Conservation (phyloP, 202 grass and related monocot species). For the Zoysia matrella region DNA sequence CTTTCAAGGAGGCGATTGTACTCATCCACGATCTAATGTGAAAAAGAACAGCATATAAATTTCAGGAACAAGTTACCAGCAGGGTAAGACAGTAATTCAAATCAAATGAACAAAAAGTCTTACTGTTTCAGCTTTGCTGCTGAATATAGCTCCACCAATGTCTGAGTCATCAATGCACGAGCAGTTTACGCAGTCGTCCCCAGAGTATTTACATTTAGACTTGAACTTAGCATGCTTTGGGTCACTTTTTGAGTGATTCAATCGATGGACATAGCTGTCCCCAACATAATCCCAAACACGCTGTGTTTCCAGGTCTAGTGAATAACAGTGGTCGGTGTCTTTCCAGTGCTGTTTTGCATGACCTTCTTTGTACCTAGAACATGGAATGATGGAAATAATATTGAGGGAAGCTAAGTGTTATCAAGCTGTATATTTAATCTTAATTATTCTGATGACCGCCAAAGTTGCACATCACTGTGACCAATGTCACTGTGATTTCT, state of each 20-base stretch:
- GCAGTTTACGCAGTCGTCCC: too few relatives aligned
- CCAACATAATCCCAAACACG: slow-evolving; percentile 97
- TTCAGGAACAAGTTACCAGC: slow-evolving; percentile 33
- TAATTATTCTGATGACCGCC: too few relatives aligned
- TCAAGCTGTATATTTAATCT: neutral
- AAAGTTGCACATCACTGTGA: too few relatives aligned
- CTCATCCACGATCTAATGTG: slow-evolving; percentile 86
- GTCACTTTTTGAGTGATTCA: too few relatives aligned
- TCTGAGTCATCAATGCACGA: too few relatives aligned
- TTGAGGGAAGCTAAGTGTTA: neutral
- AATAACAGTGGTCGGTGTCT: slow-evolving; percentile 93
- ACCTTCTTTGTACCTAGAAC: slow-evolving; percentile 87
- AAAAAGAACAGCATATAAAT: slow-evolving; percentile 26
- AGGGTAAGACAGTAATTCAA: slow-evolving; percentile 25
- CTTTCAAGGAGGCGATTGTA: too few relatives aligned
- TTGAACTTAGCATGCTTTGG: too few relatives aligned
- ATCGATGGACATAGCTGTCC: slow-evolving; percentile 29
- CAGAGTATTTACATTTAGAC: too few relatives aligned
- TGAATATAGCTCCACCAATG: too few relatives aligned
- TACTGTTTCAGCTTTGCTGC: slow-evolving; percentile 52
- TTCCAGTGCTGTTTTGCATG: slow-evolving; percentile 96
- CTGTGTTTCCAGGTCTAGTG: slow-evolving; percentile 87
- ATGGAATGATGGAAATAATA: neutral
- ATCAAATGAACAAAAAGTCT: slow-evolving; percentile 31
- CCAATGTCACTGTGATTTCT: too few relatives aligned